Evolutionary conservation across 2,329 filamentous ascomycete genomes (phyloP), one percentile per base, ranked within the genome.

Genomic region (Phialocephala subalpina): DNA sequence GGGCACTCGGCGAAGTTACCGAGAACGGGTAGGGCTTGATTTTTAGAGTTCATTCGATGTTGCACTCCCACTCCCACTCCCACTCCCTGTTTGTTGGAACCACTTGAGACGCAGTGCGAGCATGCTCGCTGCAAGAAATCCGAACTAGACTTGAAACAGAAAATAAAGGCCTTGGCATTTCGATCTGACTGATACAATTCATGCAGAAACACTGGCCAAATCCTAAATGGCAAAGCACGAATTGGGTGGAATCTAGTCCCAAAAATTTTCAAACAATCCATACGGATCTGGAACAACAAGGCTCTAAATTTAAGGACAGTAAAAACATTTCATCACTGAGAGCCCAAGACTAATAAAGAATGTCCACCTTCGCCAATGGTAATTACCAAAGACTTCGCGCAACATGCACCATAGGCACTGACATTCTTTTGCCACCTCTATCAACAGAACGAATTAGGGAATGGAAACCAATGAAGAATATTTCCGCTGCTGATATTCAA

Each of bases 271-370:
- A 42, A 33, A 9, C 29, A 33, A 33, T 33, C 29, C 12, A n/a
- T n/a, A 18, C 40, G 45, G 45, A 49, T 49, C n/a, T 49, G 45
- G 45, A 49, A 42, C 12, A 20, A 22, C 45, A 49, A 49, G n/a
- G n/a, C 45, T 49, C 4, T n/a, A 18, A 6, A 16, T 16, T 18
- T 2, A 16, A 42, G 16, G 29, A 9, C 4, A 33, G 29, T 9
- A 33, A 33, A n/a, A n/a, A n/a, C n/a, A n/a, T n/a, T n/a, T n/a
- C 40, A 42, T 42, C 2, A 18, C n/a, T 18, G 40, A 42, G 6
- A 18, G 6, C 16, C n/a, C 6, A 16, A 6, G 16, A 18, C 40
- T 16, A 16, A 18, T 18, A n/a, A 6, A 42, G 12, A 42, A 16
- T 42, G 4, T n/a, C n/a, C n/a, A 42, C 40, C 8, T 42, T 18